Conservation (phyloP, 805 yeast genomes). For the Lachancea waltii region DNA sequence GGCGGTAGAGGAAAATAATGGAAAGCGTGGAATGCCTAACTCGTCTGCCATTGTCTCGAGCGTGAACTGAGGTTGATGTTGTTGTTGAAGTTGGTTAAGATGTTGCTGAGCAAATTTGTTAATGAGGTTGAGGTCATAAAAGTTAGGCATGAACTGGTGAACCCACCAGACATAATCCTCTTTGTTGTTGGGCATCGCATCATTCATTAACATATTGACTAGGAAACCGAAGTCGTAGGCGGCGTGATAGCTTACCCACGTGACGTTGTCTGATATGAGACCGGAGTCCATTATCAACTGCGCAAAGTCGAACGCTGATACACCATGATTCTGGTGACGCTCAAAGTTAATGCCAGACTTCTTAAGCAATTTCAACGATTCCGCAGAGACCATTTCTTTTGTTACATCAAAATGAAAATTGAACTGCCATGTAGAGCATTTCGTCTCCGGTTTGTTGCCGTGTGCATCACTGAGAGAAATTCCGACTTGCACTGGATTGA, state of each 20-base stretch:
- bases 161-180: conserved; percentile 71
- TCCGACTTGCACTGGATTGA: conserved; percentile 82
- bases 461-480: conserved; percentile 62
- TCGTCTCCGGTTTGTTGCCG: conserved; percentile 63
- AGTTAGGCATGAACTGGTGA: conserved; percentile 66
- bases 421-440: conserved; percentile 90
- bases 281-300: conserved; percentile 84
- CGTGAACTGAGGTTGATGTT: conserved; percentile 20
- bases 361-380: conserved; percentile 69
- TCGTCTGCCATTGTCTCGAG: conserved; percentile 65
- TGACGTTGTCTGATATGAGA: conserved; percentile 54
- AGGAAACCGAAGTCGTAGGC: conserved; percentile 95
- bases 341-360: conserved; percentile 81
- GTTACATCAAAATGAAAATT: conserved; percentile 77
- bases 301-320: conserved; percentile 72
- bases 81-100: conserved; percentile 10
- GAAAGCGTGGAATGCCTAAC: conserved; percentile 55
- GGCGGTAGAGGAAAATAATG: conserved; percentile 50
- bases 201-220: conserved; percentile 66
- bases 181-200: conserved; percentile 72
- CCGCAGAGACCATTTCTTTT: conserved; percentile 80
- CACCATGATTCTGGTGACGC: conserved; percentile 68
- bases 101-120: conserved; percentile 27
- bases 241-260: conserved; percentile 88
- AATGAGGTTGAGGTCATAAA: conserved; percentile 71